A percentile compares a stretch with the other conserved stretches of the same genome.
Conservation (phyloP, 2,329 filamentous ascomycete genomes). For the Trematosphaeria pertusa region DNA sequence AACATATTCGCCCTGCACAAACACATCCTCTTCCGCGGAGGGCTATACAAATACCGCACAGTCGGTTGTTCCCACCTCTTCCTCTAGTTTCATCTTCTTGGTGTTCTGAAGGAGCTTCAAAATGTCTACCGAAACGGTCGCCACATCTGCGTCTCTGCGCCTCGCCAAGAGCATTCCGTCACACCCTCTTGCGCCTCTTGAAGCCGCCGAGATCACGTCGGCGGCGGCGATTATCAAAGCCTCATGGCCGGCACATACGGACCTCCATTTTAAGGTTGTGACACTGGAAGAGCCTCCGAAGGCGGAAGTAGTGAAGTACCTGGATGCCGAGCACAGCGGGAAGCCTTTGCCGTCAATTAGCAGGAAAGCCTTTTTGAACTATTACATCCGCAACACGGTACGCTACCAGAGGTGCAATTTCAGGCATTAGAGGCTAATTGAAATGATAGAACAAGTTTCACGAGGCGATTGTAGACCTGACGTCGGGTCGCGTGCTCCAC, state of each 20-base stretch:
- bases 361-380: conserved; percentile 63
- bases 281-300: conserved; percentile 72
- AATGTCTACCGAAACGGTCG: conserved; percentile 39
- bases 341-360: conserved; percentile 59
- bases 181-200: conserved; percentile 69
- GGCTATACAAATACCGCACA: background rate
- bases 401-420: conserved; percentile 20
- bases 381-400: conserved; percentile 67
- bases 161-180: conserved; percentile 28
- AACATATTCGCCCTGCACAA: background rate
- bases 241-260: conserved; percentile 62
- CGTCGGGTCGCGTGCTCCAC: conserved; percentile 58
- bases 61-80: background rate
- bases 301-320: conserved; percentile 63
- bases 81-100: conserved; percentile 2
- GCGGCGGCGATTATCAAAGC: conserved; percentile 58
- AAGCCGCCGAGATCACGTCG: conserved; percentile 62
- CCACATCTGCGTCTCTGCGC: conserved; percentile 28
- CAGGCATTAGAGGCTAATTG: conserved; percentile 7
- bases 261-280: conserved; percentile 71
- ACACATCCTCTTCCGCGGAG: background rate
- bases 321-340: conserved; percentile 67
- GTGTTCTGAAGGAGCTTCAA: conserved; percentile 6
- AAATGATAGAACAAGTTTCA: conserved; percentile 65
- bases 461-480: conserved; percentile 65